Percentiles rank a stretch among this genome's conserved stretches.
Evolutionary conservation across 1,139 yeast species (phyloP).

Genomic region (Hyphopichia burtonii): DNA sequence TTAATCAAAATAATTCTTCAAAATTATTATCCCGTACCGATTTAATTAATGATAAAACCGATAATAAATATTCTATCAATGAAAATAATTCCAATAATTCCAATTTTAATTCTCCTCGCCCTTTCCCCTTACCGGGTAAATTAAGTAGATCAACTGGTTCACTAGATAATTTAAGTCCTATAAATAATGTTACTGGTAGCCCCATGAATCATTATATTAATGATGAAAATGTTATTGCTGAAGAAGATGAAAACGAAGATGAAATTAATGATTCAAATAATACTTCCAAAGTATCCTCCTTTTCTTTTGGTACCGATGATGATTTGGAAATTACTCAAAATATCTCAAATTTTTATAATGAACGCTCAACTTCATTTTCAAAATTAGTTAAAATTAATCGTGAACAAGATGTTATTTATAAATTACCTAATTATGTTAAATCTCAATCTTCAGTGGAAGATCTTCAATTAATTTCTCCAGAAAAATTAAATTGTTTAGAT

Average conservation of each 20-base stretch:
- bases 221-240: conserved; percentile 19
- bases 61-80: conserved; percentile 23
- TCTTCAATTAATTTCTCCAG: conserved; percentile 39
- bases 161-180: conserved; percentile 1
- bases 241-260: conserved; percentile 12
- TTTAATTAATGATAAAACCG: conserved; percentile 20
- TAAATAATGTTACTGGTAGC: not conserved
- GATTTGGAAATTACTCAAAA: conserved; percentile 37
- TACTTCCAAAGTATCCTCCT: not conserved
- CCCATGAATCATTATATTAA: conserved; percentile 6
- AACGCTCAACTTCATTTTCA: conserved; percentile 36
- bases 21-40: conserved; percentile 24
- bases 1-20: conserved; percentile 14
- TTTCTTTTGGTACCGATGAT: conserved; percentile 15
- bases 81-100: conserved; percentile 1
- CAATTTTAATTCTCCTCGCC: not conserved
- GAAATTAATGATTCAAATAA: not conserved
- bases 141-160: conserved; percentile 10
- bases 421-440: conserved; percentile 39
- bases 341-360: conserved; percentile 37
- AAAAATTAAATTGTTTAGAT: conserved; percentile 38
- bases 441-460: conserved; percentile 46
- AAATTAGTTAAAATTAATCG: conserved; percentile 31
- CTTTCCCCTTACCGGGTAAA: conserved; percentile 41
- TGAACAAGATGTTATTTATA: conserved; percentile 35